Base-by-base conservation (phyloP, 495 filamentous ascomycete genomes). In the Penicillium arizonense region DNA sequence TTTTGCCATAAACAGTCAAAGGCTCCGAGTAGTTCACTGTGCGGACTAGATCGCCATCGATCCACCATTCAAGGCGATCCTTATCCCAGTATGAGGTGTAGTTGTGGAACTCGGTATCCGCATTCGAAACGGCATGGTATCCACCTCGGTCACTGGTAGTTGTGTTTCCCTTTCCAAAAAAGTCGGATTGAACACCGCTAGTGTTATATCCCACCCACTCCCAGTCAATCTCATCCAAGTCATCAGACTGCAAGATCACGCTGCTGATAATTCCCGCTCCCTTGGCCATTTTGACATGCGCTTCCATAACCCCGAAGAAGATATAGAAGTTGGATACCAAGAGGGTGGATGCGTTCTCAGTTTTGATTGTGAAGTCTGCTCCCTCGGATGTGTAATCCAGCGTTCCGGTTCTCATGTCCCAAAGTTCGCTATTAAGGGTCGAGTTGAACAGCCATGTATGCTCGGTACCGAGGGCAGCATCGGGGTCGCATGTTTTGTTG, bases 151-250 rank as follows among this genome's bases (percentile, higher is more conserved):
- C 81, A 67, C 89, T 91, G 4, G 78, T 79, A 3, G 78, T 74
- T 0, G 87, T 89, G 42, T 87, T 82, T 6, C 89, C 90, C 68
- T 94, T 91, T 65, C 88, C 86, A 63, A 94, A 96, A 71, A 90
- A 96, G 65, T 96, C 91, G 50, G 82, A 86, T 70, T 95, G 87
- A 4, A 91, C 85, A 45, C 81, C 71, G 50, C 61, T 77, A 37
- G 72, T 64, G 41, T 76, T 68, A 9, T 62, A 73, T 37, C 77
- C 77, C 36, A 73, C 62, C 73, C 76, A 69, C 58, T 80, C 81
- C 80, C 89, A 90, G 64, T 96, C 91, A 58, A 96, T 89, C 71
- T 96, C 91, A 66, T 96, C 91, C 10, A 93, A 78, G 49, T 82
- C 79, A 65, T 92, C 90, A 2, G 91, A 95, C 61, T 89, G 81